Percentiles rank a stretch among this genome's conserved stretches.
Conservation (phyloP, 139 green algal species). For the Chlamydomonas incerta region DNA sequence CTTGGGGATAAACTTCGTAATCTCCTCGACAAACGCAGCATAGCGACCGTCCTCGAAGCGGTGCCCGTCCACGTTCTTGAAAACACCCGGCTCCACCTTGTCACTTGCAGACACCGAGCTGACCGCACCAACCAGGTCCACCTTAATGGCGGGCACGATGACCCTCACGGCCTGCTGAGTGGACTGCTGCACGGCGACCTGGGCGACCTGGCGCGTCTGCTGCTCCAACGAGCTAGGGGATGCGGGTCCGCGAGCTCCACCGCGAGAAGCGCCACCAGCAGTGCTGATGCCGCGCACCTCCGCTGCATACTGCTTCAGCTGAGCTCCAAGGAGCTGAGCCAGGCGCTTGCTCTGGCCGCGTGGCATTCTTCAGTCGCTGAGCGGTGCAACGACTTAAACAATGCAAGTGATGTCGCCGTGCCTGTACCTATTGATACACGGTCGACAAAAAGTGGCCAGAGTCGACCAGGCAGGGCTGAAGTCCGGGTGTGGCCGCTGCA, state of each 20-base stretch:
- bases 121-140: slow-evolving; percentile 75
- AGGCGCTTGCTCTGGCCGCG: slow-evolving; percentile 34
- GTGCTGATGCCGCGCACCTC: slow-evolving; percentile 23
- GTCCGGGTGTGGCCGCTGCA: too few relatives aligned
- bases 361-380: neutral
- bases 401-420: too few relatives aligned
- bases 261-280: neutral
- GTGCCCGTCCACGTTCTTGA: slow-evolving; percentile 61
- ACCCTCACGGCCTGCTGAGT: slow-evolving; percentile 6
- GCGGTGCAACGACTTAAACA: too few relatives aligned
- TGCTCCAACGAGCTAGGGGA: neutral
- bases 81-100: slow-evolving; percentile 62
- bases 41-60: slow-evolving; percentile 93
- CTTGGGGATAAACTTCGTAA: slow-evolving; percentile 85
- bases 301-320: slow-evolving; percentile 16
- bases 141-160: slow-evolving; percentile 60
- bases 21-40: slow-evolving; percentile 84
- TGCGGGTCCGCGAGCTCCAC: too few relatives aligned
- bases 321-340: slow-evolving; percentile 19
- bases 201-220: slow-evolving; percentile 18
- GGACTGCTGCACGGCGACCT: slow-evolving; percentile 42
- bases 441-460: too few relatives aligned
- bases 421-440: too few relatives aligned
- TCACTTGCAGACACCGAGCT: slow-evolving; percentile 57
- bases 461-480: too few relatives aligned